Conservation (phyloP, 2,329 filamentous ascomycete species). For the Byssothecium circinans region DNA sequence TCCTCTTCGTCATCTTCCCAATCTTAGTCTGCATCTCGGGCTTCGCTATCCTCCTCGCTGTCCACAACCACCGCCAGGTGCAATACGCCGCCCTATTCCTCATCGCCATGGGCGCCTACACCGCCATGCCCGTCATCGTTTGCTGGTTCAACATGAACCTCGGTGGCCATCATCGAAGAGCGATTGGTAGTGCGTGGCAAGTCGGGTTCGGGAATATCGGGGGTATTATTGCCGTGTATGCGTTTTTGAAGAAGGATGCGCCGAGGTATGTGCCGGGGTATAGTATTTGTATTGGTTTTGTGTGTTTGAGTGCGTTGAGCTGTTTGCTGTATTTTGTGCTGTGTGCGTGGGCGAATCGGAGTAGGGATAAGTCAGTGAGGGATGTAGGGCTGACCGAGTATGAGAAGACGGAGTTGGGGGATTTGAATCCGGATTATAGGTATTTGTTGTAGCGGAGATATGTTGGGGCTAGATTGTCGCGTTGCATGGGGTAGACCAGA, state of each 20-base stretch:
- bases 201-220: slow-evolving; percentile 54
- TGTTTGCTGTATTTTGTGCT: slow-evolving; percentile 63
- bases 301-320: slow-evolving; percentile 65
- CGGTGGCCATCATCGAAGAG: slow-evolving; percentile 53
- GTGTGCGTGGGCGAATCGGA: slow-evolving; percentile 63
- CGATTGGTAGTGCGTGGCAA: slow-evolving; percentile 54
- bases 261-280: slow-evolving; percentile 74
- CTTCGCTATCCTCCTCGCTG: slow-evolving; percentile 71
- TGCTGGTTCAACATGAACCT: slow-evolving; percentile 61
- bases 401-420: slow-evolving; percentile 64
- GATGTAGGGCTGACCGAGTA: slow-evolving; percentile 60
- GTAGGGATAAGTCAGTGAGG: slow-evolving; percentile 53
- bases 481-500: too few relatives aligned
- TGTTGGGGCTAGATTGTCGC: too few relatives aligned
- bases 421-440: slow-evolving; percentile 62
- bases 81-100: slow-evolving; percentile 84
- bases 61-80: slow-evolving; percentile 67
- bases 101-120: slow-evolving; percentile 76
- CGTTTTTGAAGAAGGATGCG: slow-evolving; percentile 60
- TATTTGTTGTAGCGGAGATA: slow-evolving; percentile 52
- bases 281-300: slow-evolving; percentile 74
- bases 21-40: slow-evolving; percentile 71
- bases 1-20: slow-evolving; percentile 69
- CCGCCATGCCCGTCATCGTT: slow-evolving; percentile 81
- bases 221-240: slow-evolving; percentile 56